Conservation (phyloP, 805 yeast species). For the Spathaspora arborariae region DNA sequence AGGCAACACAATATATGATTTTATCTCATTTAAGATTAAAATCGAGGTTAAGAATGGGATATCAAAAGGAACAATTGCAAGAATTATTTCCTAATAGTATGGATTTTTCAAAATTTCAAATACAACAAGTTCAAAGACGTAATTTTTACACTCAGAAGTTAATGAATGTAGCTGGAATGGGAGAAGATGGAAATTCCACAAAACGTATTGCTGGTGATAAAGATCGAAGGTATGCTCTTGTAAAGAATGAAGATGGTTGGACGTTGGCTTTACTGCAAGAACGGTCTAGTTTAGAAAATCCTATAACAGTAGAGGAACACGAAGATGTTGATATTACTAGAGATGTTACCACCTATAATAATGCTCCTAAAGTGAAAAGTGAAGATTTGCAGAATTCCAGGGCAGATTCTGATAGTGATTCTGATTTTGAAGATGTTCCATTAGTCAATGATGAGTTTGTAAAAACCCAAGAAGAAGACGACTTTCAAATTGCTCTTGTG, state of each 20-base stretch:
- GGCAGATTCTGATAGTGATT: constrained; percentile 10
- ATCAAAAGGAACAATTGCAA: constrained; percentile 82
- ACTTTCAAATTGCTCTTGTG: constrained; percentile 26
- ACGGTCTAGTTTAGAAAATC: constrained; percentile 24
- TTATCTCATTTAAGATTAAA: constrained; percentile 76
- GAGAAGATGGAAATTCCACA: constrained; percentile 46
- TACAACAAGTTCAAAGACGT: constrained; percentile 86
- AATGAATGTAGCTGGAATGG: constrained; percentile 81
- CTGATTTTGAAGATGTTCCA: constrained; percentile 61
- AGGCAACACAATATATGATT: constrained; percentile 83
- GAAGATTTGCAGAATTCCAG: neutral
- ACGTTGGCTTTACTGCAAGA: constrained; percentile 53
- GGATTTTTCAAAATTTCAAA: constrained; percentile 91
- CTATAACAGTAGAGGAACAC: constrained; percentile 50
- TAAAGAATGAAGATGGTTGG: constrained; percentile 82
- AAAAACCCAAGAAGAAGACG: constrained; percentile 26
- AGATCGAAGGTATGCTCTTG: constrained; percentile 69
- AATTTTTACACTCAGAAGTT: constrained; percentile 85
- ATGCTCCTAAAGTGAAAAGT: neutral
- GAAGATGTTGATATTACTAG: constrained; percentile 13
- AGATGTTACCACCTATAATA: constrained; percentile 2
- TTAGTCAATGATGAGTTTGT: constrained; percentile 24
- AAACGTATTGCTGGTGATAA: constrained; percentile 80
- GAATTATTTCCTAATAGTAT: constrained; percentile 75
- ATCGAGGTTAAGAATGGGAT: constrained; percentile 93